Conservation (phyloP, 2,329 filamentous ascomycete species). For the Fusarium brachygibbosum region DNA sequence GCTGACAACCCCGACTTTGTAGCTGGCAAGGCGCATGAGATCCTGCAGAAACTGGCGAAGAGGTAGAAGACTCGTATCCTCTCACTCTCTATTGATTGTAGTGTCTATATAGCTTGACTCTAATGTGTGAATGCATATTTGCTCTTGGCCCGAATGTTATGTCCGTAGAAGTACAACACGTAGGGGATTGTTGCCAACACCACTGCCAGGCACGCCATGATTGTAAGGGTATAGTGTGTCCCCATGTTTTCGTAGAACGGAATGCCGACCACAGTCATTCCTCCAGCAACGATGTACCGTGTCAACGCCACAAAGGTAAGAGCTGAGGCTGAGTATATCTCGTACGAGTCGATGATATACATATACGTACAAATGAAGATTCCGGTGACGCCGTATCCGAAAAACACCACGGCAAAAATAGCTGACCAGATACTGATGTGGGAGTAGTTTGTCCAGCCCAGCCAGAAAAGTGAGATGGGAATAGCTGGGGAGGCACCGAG, state of each 20-base stretch:
- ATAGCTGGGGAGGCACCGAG: conserved; percentile 58
- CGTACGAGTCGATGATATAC: conserved; percentile 56
- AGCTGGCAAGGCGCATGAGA: conserved; percentile 34
- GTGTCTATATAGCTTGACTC: background rate
- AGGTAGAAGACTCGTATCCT: background rate
- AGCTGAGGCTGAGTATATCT: conserved; percentile 53
- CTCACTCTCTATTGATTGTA: background rate
- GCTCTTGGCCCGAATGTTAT: conserved; percentile 39
- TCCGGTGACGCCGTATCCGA: conserved; percentile 59
- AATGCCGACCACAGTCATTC: conserved; percentile 54
- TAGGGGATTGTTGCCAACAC: conserved; percentile 51
- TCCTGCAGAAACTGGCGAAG: conserved; percentile 19
- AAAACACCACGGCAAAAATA: conserved; percentile 58
- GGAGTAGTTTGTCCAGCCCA: conserved; percentile 62
- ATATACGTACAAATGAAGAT: conserved; percentile 52
- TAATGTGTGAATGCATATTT: conserved; percentile 32
- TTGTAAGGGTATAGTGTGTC: conserved; percentile 52
- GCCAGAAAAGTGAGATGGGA: conserved; percentile 64
- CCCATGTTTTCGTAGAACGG: conserved; percentile 54
- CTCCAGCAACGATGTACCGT: conserved; percentile 52
- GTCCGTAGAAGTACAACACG: conserved; percentile 46
- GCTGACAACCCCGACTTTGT: conserved; percentile 64
- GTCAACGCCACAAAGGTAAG: conserved; percentile 52
- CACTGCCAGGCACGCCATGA: conserved; percentile 50
- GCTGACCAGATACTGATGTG: conserved; percentile 61